Evolutionary conservation across 169 alveolate species (phyloP), one percentile per base, ranked within the genome.

Genomic region (Cyclospora cayetanensis): DNA sequence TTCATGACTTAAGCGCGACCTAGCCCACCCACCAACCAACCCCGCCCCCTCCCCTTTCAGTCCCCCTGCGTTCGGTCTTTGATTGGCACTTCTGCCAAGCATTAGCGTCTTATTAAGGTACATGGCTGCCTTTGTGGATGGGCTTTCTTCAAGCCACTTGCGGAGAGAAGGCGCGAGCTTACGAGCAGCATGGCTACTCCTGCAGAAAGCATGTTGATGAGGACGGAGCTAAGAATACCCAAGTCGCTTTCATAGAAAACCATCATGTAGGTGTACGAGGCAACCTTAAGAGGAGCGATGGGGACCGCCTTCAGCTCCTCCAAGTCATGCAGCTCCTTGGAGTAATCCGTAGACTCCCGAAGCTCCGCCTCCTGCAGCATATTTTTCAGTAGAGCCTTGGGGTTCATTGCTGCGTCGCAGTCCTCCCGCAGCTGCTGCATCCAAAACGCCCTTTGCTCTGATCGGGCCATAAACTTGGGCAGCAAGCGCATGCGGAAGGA

Each of bases 201-300:
- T 53, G 95, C 95, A 42, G 94, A 87, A 39, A 92, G 90, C 96
- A 94, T 93, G 84, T 93, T 92, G 80, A 93, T 84, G 84, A 93
- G 92, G 52, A 94, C 95, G 42, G 94, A 93, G 65, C 94, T 70
- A 22, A 94, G 93, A 42, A 93, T 92, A 35, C 94, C 93, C 37
- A 95, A 74, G 43, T 95, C 96, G 90, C 95, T 87, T 83, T 95
- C 96, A 53, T 93, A 95, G 87, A 95, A 95, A 22, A 94, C 76
- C 96, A 95, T 93, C 96, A 95, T 93, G 82, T 93, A 93, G 66
- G 93, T 95, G 60, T 91, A 95, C 0, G 96, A 91, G 34, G 93
- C 93, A 4, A 91, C 93, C 39, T 74, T 88, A 34, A 95, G 90
- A 20, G 96, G 96, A 3, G 63, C 91, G 3, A 25, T 46, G 5